Base-by-base conservation (phyloP, 495 filamentous ascomycete species). In the Copromyces sp. region DNA sequence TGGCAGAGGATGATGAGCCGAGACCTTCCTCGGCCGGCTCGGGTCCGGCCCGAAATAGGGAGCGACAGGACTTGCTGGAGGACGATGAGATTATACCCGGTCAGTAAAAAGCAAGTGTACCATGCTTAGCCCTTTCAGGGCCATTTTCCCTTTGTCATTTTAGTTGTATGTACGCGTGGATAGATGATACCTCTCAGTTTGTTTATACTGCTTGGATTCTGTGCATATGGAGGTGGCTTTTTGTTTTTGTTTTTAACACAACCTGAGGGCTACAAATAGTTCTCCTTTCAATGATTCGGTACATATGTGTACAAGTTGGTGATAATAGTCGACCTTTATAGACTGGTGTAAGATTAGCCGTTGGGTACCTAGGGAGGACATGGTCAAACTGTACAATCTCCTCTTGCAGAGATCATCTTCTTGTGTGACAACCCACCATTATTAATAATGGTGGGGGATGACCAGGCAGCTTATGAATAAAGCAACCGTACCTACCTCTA, bases 11-110 rank as follows among this genome's bases (percentile, higher is more conserved):
- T 12, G 74, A 77, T 29, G 75, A 78, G 17, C 32, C 39, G 29
- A 65, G 29, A 17, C 53, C 53, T 9, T 65, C 29, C 0, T 39
- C 32, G 39, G n/a, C 39, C 0, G 16, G 35, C 8, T 68, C 68
- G 41, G 72, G 20, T 16, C 68, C 42, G 11, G 45, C 37, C 7
- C 29, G 37, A 7, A 45, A 72, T 39, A 37, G 73, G 7, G 71
- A 38, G 37, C 68, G 75, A 39, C 70, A 69, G 37, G 76, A 78
- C 14, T 53, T 40, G 32, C 17, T 78, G 14, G 75, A 79, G 39
- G 77, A 80, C 45, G 79, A 79, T 17, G 79, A 79, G 74, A 42
- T 80, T 9, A 35, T 80, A 40, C 77, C 77, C 9, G 68, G 44
- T 12, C 20, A 74, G 35, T 73, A 32, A 40, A 5, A 32, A 41